phyloP scores from a whole-genome alignment of 176 grass and related monocot genomes.

The Ananas comosus region DNA sequence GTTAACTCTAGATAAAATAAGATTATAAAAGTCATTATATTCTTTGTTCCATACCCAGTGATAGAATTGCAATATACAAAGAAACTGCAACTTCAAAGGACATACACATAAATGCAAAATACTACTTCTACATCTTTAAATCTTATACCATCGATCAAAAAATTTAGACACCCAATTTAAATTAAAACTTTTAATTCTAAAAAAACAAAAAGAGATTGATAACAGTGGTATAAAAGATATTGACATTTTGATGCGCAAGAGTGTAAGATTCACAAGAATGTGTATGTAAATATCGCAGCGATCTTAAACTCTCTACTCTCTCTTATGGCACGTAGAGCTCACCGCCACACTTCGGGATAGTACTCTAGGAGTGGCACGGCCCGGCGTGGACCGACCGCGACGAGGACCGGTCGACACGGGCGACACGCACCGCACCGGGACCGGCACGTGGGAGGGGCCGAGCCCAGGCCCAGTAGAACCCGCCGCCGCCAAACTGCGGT shows the following conservation, averaged over 20 bases:
- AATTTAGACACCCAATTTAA: no score
- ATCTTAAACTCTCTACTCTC: not conserved
- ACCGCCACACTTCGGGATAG: slow-evolving; percentile 90
- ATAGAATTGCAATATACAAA: no score
- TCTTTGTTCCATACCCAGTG: no score
- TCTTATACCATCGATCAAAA: no score
- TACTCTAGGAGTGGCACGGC: slow-evolving; percentile 60
- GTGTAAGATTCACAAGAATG: slow-evolving; percentile 1
- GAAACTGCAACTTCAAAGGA: no score
- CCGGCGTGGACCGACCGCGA: slow-evolving; percentile 59
- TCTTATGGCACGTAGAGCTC: slow-evolving; percentile 76
- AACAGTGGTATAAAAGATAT: no score
- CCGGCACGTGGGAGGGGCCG: slow-evolving; percentile 67
- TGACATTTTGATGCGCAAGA: not conserved
- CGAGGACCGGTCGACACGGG: slow-evolving; percentile 59
- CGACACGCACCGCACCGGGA: slow-evolving; percentile 51
- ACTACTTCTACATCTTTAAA: no score
- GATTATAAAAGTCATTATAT: no score
- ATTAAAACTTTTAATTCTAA: no score
- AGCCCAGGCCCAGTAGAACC: slow-evolving; percentile 55
- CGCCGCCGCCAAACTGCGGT: slow-evolving; percentile 26
- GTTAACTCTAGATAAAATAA: no score
- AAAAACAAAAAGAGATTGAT: no score
- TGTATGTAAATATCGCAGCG: slow-evolving; percentile 4
- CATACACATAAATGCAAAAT: no score